phyloP scores from a whole-genome alignment of 1,284 basidiomycete genomes.

The Microbotryum saponariae region DNA sequence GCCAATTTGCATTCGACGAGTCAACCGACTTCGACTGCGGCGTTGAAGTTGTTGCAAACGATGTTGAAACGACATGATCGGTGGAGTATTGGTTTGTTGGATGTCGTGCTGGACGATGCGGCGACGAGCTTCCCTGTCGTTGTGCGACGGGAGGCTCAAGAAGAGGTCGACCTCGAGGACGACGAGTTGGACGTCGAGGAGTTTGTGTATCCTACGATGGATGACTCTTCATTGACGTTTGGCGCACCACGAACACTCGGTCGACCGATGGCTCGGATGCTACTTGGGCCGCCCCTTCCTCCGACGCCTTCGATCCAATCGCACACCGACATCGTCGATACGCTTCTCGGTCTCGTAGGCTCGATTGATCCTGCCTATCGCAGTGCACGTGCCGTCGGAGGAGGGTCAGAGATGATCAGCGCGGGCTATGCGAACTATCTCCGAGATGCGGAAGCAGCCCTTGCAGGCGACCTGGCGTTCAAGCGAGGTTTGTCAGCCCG shows the following conservation, averaged over 20 bases:
- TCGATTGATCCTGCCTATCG: conserved; percentile 64
- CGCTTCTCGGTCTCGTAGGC: conserved; percentile 70
- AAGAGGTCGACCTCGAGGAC: conserved; percentile 48
- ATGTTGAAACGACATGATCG: conserved; percentile 63
- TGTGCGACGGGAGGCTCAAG: conserved; percentile 38
- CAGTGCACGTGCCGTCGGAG: conserved; percentile 37
- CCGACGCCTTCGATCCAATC: conserved; percentile 7
- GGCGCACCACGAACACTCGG: background rate
- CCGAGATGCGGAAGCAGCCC: conserved; percentile 62
- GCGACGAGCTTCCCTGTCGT: conserved; percentile 65
- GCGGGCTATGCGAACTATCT: conserved; percentile 80
- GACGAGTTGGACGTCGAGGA: conserved; percentile 47
- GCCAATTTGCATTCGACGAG: conserved; percentile 65
- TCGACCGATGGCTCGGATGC: background rate
- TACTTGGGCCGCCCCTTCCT: conserved; percentile 6
- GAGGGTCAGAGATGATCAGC: conserved; percentile 58
- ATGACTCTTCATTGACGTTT: background rate
- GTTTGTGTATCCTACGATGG: conserved; percentile 53
- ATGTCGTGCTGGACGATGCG: conserved; percentile 57
- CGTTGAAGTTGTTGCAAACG: conserved; percentile 68
- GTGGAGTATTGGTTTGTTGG: conserved; percentile 57
- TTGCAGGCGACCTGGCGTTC: conserved; percentile 42
- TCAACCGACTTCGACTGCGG: conserved; percentile 59
- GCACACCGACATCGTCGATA: conserved; percentile 45
- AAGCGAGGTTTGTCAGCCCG: conserved; percentile 15